Conservation (phyloP, 140 eudicot species). For the Anethum foeniculum region DNA sequence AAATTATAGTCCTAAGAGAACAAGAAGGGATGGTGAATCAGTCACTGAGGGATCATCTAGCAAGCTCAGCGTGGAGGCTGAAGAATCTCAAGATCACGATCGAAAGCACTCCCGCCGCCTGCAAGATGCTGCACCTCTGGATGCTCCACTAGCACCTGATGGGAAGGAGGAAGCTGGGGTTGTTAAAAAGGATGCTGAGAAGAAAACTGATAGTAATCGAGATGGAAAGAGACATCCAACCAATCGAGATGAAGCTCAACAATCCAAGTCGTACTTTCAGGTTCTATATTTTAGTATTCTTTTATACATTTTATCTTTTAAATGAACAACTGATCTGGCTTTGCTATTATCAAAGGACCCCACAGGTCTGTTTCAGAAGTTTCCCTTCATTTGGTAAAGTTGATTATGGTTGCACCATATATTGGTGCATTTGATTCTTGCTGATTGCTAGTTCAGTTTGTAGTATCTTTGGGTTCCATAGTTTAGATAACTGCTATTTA, state of each 20-base stretch:
- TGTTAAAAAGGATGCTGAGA: constrained; percentile 34
- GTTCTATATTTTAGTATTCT: constrained; percentile 18
- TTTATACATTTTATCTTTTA: neutral
- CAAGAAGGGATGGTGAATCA: constrained; percentile 57
- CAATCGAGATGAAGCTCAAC: constrained; percentile 31
- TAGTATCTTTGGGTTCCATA: constrained; percentile 3
- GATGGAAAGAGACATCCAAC: constrained; percentile 41
- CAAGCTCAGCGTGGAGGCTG: constrained; percentile 25
- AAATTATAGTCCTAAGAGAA: constrained; percentile 59
- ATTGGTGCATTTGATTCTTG: neutral
- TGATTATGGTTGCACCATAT: neutral
- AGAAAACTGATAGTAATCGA: constrained; percentile 25
- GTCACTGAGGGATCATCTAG: constrained; percentile 35
- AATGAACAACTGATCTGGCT: neutral
- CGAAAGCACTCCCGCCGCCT: constrained; percentile 44
- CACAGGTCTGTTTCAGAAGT: constrained; percentile 17
- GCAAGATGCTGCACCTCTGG: constrained; percentile 41
- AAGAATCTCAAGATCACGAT: constrained; percentile 35
- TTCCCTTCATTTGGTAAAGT: constrained; percentile 13
- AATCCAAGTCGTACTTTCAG: constrained; percentile 50
- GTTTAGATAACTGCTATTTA: neutral
- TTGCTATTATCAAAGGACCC: neutral
- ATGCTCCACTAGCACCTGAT: constrained; percentile 26
- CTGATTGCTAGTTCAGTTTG: neutral
- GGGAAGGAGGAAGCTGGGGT: constrained; percentile 28